Base-by-base conservation (phyloP, 495 filamentous ascomycete species). In the Glarea lozoyensis region DNA sequence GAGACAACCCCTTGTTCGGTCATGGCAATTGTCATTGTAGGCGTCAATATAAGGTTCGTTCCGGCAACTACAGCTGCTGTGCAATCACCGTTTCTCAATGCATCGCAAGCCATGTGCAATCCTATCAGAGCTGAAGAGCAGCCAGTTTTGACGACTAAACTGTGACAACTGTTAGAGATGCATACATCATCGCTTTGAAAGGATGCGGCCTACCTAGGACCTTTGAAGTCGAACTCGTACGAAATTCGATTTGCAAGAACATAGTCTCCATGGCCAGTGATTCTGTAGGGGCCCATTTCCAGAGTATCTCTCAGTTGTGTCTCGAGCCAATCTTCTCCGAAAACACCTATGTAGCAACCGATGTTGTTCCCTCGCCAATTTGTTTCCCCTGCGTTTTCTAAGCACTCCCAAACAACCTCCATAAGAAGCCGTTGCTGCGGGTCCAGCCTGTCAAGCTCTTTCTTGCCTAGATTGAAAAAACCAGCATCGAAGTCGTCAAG, bases 91-190 rank as follows among this genome's bases (percentile, higher is more conserved):
- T 10, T 15, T 17, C 11, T 1, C 4, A 45, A 17, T 9, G 48
- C 48, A 5, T 17, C 0, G 16, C 24, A 36, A 3, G 48, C 48
- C 10, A 5, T n/a, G 20, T 45, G 33, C 1, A 50, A n/a, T 2
- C 10, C 33, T 0, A 40, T 15, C 6, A 40, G 20, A 4, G 42
- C 18, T 9, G 85, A 88, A 2, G 88, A 94, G 57, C 88, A 93
- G 23, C 82, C 87, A 3, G 88, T 93, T 52, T 90, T 86, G 15
- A 88, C 70, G 18, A 78, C 86, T 52, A 85, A 82, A 45, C 84
- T 68, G 15, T 15, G 17, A 31, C 2, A 5, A 17, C 5, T 4
- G 18, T 18, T 12, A 39, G 23, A 21, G 22, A 21, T 13, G 25
- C n/a, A 29, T 29, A 7, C 25, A 29, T 29, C 25, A 29, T 7